Evolutionary conservation across 2,329 filamentous ascomycete genomes (phyloP), one percentile per base, ranked within the genome.

Genomic region (Neurospora sp.): DNA sequence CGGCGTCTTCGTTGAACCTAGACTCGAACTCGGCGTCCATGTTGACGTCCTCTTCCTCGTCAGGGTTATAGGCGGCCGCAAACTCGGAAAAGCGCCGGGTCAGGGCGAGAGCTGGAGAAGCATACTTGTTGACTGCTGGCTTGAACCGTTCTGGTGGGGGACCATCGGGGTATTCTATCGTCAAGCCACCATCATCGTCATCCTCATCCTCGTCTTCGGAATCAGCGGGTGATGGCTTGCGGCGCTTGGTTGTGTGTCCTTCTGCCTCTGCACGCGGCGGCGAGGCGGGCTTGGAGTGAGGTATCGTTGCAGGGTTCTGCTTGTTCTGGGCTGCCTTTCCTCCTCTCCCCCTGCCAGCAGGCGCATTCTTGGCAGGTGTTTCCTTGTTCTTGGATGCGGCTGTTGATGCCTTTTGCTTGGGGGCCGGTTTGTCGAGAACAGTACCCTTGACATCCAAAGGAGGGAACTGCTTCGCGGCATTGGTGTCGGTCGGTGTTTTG

Each of bases 401-500:
- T 39, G 67, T 36, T 39, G 75, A 75, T 7, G 74, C 66, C n/a
- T 78, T 76, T 73, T 71, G 71, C 71, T 40, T 69, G 73, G 67
- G 69, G 69, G 40, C 74, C 73, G 62, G 36, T 70, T 71, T 66
- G 66, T 67, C 28, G 43, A 38, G n/a, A n/a, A 38, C 36, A n/a
- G 36, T 33, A 38, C 66, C n/a, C 68, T 73, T 74, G 67, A 76
- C 72, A 33, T 84, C 83, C 43, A 96, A 84, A 71, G 92, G 92
- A 10, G 88, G 84, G 77, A 92, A 89, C 76, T 90, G 85, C 67
- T 88, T 85, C 38, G 87, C 86, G 68, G 85, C 80, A 74, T 92
- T 87, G 69, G 84, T 82, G 75, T 90, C 90, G 73, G 84, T 86
- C 2, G 91, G 92, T 15, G 89, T 89, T 69, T 86, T 88, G 68